Evolutionary conservation across 768 basidiomycete genomes (phyloP), one percentile per base, ranked within the genome.

Genomic region (Gloeopeniophorella convolvens): DNA sequence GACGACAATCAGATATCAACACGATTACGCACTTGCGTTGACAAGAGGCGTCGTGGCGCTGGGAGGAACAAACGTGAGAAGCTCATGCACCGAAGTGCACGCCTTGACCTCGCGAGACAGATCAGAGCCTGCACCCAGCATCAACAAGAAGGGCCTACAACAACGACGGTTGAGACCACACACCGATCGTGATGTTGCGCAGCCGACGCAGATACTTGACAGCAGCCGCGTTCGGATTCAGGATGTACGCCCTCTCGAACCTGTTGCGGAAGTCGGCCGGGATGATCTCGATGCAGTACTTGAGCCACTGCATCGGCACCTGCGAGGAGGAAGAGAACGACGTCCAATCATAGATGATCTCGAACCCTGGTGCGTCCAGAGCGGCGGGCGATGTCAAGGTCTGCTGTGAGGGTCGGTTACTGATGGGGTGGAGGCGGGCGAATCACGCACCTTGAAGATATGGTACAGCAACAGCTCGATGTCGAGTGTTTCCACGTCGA

Each of bases 261-360:
- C 79, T 78, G 26, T 66, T 62, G 34, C 83, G 76, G 47, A 89
- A 75, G 51, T 91, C 87, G 21, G 65, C 63, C 5, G 90, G 88
- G 46, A 86, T 77, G 16, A 88, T 69, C 62, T 90, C 86, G 11
- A 81, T 76, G 51, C 85, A 83, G 46, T 80, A 84, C 64, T 85
- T 88, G 39, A 91, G 62, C 85, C 85, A 89, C 54, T 86, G 83
- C 8, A 87, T 68, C 0, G 91, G 90, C 7, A 91, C 70, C 65
- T 91, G 87, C 0, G 88, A 87, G 9, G 76, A 74, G 2, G 83
- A 72, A 3, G 80, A 74, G 63, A 92, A 91, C 8, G 75, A 76
- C 30, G 89, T 91, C 66, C 84, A 90, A 58, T 94, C 90, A 27
- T 92, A 62, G 55, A 94, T 77, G 41, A 94, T 68, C 40, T 90